Evolutionary conservation across 2,329 filamentous ascomycete species (phyloP), one percentile per base, ranked within the genome.

Genomic region (Penicillium sp.): DNA sequence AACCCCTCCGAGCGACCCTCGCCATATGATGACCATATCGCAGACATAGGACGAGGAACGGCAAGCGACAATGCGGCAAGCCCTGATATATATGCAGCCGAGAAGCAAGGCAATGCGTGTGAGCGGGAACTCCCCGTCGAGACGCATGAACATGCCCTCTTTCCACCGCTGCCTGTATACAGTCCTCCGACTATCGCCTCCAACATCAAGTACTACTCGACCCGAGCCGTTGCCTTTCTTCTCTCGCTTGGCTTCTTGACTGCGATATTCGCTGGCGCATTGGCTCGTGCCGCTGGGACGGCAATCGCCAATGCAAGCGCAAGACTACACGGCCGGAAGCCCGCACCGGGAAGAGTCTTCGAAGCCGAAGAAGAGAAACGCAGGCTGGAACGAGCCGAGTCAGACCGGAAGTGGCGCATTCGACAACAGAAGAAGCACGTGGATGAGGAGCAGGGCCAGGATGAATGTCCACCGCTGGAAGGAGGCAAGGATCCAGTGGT

Each of bases 141-240:
- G 22, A 48, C 62, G 31, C 10, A 49, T 67, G 38, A 70, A 68
- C 55, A 75, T 76, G 59, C 77, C 76, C 15, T 96, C 5, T 97
- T 97, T 65, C 92, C 92, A 5, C 90, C 91, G 1, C 76, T 96
- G 8, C 92, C 92, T 0, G 79, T 91, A 0, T 96, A 96, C 68
- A 90, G 90, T 0, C 89, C 91, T 0, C 87, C 92, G 0, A 88
- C 89, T 0, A 54, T 84, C 0, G 59, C 88, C n/a, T 83, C 87
- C 50, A 81, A 86, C 35, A 35, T 92, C 0, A 88, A 93, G 65
- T 90, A 86, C 70, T 74, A 82, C 34, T 78, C 83, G 15, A 90
- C 95, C 61, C 84, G 88, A 10, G 64, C 84, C 1, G 84, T 88
- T 0, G 92, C 92, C 0, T 90, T 90, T 59, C 83, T 92, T 39